These are phyloP conservation scores for Penicillium mononematosum DNA, from an alignment of 495 filamentous ascomycete genomes.

Conservation along the genomic window DNA sequence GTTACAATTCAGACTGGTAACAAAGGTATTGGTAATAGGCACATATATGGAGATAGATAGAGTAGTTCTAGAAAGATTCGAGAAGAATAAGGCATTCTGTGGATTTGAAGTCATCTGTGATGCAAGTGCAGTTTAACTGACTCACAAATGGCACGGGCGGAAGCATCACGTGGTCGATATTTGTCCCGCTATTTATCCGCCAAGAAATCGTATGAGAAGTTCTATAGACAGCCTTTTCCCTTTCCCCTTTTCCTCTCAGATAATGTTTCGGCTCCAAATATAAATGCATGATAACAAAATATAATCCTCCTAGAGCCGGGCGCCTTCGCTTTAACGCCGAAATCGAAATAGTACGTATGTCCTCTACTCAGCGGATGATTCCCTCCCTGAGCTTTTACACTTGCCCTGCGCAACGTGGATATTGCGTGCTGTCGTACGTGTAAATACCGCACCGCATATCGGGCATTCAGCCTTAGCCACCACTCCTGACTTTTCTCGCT, in stretches of 20 bases:
- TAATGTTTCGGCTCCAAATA: neutral
- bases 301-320: neutral
- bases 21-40: slow-evolving; percentile 20
- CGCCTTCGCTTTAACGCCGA: slow-evolving; percentile 3
- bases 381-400: slow-evolving; percentile 59
- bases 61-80: neutral
- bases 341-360: slow-evolving; percentile 1
- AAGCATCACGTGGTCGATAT: slow-evolving; percentile 1
- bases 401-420: slow-evolving; percentile 87
- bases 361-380: slow-evolving; percentile 30
- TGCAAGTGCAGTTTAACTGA: slow-evolving; percentile 5
- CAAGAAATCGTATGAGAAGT: neutral
- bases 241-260: neutral
- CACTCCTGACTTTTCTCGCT: slow-evolving; percentile 89
- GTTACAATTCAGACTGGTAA: slow-evolving; percentile 15
- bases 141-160: slow-evolving; percentile 11
- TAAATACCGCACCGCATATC: slow-evolving; percentile 87
- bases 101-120: slow-evolving; percentile 3
- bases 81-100: neutral
- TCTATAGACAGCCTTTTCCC: neutral
- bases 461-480: slow-evolving; percentile 84
- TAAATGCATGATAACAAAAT: neutral
- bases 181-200: neutral
- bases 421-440: slow-evolving; percentile 84
- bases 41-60: slow-evolving; percentile 7